Evolutionary conservation across 169 alveolate species (phyloP), one percentile per base, ranked within the genome.

Genomic region (Miamiensis avidus): DNA sequence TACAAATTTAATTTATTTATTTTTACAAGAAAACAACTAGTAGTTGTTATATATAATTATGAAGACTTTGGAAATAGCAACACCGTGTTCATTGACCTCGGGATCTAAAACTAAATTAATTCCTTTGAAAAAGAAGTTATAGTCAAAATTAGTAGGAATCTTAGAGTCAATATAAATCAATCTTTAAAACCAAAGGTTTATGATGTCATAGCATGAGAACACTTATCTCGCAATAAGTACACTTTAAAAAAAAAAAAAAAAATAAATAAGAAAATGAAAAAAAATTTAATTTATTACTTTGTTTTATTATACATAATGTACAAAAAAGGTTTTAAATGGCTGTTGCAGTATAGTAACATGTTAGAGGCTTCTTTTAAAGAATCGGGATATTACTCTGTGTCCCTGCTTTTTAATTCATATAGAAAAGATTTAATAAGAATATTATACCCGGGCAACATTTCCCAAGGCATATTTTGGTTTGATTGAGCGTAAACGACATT

Each of bases 381-480:
- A 34, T 93, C 94, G 6, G 96, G 94, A 75, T 91, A 93, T 31
- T 34, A 65, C 29, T 82, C 85, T 34, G 92, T 76, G 29, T 91
- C 93, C 81, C 94, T 78, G 0, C 76, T 87, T 69, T 91, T 86
- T 89, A 93, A 78, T 73, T 91, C 95, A 1, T 82, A 34, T 0
- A 93, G 78, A 30, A 93, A 82, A 27, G 91, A 85, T 74, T 88
- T 91, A 15, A 93, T 89, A 25, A 86, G 65, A 31, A 65, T 83
- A 32, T 81, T 76, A 83, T 87, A 92, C n/a, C 96, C 96, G 29
- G 96, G 95, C 6, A 93, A 75, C 78, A 89, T 78, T 25, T 78
- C 65, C 94, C 94, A 93, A 34, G 86, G 78, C 25, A 93, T 83
- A 76, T 49, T 20, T 49, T 84, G 82, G 16, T 89, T 49, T 75